Evolutionary conservation across 805 yeast genomes (phyloP).

Genomic region (Jamesozyma rosinii): DNA sequence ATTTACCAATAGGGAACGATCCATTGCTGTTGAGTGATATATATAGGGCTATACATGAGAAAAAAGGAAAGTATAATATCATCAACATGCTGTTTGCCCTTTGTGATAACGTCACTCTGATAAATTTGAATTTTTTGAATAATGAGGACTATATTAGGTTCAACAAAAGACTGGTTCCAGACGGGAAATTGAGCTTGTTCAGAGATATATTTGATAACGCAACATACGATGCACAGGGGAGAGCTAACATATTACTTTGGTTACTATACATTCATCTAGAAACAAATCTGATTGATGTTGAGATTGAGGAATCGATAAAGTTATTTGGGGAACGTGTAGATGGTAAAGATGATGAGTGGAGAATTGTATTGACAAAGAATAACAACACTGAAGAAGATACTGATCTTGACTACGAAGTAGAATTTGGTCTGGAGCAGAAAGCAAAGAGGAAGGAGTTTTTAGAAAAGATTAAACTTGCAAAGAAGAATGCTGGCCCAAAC

Average conservation of each 20-base stretch:
- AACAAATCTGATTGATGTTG: slow-evolving; percentile 49
- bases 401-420: slow-evolving; percentile 23
- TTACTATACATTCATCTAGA: slow-evolving; percentile 71
- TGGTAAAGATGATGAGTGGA: not conserved
- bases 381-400: slow-evolving; percentile 16
- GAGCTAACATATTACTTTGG: slow-evolving; percentile 77
- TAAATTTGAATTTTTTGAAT: slow-evolving; percentile 31
- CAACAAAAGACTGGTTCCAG: slow-evolving; percentile 16
- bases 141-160: slow-evolving; percentile 14
- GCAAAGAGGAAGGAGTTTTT: slow-evolving; percentile 22
- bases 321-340: slow-evolving; percentile 11
- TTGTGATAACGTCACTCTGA: slow-evolving; percentile 51
- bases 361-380: slow-evolving; percentile 8
- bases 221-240: slow-evolving; percentile 48
- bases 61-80: slow-evolving; percentile 45
- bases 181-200: slow-evolving; percentile 2
- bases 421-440: slow-evolving; percentile 23
- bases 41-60: slow-evolving; percentile 46
- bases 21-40: slow-evolving; percentile 46
- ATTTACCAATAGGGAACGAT: slow-evolving; percentile 26
- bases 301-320: slow-evolving; percentile 28
- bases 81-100: slow-evolving; percentile 68
- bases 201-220: slow-evolving; percentile 50
- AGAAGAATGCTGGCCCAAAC: not conserved
- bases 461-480: slow-evolving; percentile 6